Base-by-base conservation (phyloP, 2,329 filamentous ascomycete genomes). In the Hortaea werneckii region DNA sequence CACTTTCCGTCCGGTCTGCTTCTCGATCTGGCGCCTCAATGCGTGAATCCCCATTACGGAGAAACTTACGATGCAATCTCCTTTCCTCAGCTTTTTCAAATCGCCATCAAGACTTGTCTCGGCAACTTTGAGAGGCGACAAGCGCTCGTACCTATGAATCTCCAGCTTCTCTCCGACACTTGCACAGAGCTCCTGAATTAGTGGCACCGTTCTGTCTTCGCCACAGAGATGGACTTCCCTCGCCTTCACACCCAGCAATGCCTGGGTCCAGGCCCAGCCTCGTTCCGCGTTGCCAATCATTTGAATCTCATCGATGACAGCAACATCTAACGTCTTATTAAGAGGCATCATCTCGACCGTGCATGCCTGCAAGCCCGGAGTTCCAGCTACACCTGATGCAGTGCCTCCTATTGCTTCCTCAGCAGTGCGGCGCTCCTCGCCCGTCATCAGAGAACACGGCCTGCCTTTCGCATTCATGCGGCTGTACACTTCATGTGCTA, bases 241-340 rank as follows among this genome's bases (percentile, higher is more conserved):
- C 4, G 87, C 92, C 65, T 85, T 82, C 1, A 95, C 75, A 32
- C 92, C 92, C 5, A 98, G 72, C 10, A 96, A 73, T 1, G 92
- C 92, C 57, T 88, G 80, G 1, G 89, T 95, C 92, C 92, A 98
- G 2, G 88, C 89, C 82, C 85, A 94, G 1, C 94, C 92, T 55
- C 92, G 82, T 0, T 87, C 79, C 0, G 64, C 51, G 58, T 88
- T 82, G 11, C 79, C 82, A 54, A 98, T 87, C 92, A 98, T 96
- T 66, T 98, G 92, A 47, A 98, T 96, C 69, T 98, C 92, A 61
- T 98, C 92, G 51, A 98, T 90, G 54, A 98, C 90, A 1, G 87
- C 90, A 32, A 98, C 89, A 37, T 96, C 90, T 29, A 86, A 55
- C 69, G 75, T n/a, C 73, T 60, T 66, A 41, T 74, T 72, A 13